Evolutionary conservation across 1,139 yeast species (phyloP).

Genomic region (Saccharomycopsis hybrid): DNA sequence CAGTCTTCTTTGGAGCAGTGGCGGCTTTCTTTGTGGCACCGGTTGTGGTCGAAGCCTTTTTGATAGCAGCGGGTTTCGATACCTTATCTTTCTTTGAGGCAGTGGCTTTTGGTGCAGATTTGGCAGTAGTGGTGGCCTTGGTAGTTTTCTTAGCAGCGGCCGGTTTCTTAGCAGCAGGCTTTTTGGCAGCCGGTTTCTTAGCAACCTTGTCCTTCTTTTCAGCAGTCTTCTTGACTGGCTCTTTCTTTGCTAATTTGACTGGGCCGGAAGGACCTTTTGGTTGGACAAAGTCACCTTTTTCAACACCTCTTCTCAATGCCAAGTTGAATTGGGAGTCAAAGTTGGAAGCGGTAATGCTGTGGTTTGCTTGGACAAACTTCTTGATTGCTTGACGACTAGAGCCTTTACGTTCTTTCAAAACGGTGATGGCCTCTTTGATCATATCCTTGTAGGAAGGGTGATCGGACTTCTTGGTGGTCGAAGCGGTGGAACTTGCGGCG

Average conservation of each 20-base stretch:
- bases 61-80: constrained; percentile 7
- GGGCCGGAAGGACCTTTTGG: constrained; percentile 68
- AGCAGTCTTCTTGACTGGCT: constrained; percentile 25
- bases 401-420: constrained; percentile 78
- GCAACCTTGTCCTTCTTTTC: constrained; percentile 19
- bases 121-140: constrained; percentile 2
- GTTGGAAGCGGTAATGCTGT: constrained; percentile 50
- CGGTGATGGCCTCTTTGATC: constrained; percentile 66
- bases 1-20: constrained; percentile 10
- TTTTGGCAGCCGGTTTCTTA: constrained; percentile 8
- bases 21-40: constrained; percentile 11
- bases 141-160: constrained; percentile 14
- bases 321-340: constrained; percentile 74
- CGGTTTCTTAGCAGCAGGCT: constrained; percentile 7
- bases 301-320: constrained; percentile 79
- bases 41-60: constrained; percentile 5
- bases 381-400: constrained; percentile 68
- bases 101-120: constrained; percentile 9
- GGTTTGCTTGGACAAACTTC: constrained; percentile 55
- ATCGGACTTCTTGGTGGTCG: constrained; percentile 26
- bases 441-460: constrained; percentile 44
- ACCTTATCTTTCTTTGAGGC: constrained; percentile 7
- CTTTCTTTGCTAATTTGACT: constrained; percentile 28
- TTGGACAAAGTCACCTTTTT: constrained; percentile 67
- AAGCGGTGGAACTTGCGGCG: constrained; percentile 23